Evolutionary conservation across 495 filamentous ascomycete species (phyloP).

Genomic region (Lophiostoma macrostomum): DNA sequence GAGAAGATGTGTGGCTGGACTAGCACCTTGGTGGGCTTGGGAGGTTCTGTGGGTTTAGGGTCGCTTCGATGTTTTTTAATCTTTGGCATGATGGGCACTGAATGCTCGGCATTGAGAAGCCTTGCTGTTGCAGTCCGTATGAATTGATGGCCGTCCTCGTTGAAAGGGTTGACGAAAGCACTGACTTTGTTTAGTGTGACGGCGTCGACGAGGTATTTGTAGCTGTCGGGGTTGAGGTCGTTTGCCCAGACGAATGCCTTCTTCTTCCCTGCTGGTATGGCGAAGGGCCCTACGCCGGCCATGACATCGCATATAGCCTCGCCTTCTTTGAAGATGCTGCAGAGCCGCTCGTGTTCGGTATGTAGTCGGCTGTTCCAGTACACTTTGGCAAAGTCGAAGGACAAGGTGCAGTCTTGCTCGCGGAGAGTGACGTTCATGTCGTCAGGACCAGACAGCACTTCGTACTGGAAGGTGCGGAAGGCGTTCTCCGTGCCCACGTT

Average conservation of each 20-base stretch:
- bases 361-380: slow-evolving; percentile 96
- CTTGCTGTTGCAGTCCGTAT: slow-evolving; percentile 64
- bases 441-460: slow-evolving; percentile 76
- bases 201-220: slow-evolving; percentile 63
- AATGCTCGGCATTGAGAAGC: slow-evolving; percentile 51
- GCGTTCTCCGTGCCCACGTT: slow-evolving; percentile 78
- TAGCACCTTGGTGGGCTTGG: slow-evolving; percentile 28
- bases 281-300: slow-evolving; percentile 96
- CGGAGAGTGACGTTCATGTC: slow-evolving; percentile 75
- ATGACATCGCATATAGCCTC: slow-evolving; percentile 96
- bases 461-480: slow-evolving; percentile 91
- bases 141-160: slow-evolving; percentile 75
- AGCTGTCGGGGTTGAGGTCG: slow-evolving; percentile 91
- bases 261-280: slow-evolving; percentile 84
- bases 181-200: slow-evolving; percentile 76
- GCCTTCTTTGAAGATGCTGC: slow-evolving; percentile 72
- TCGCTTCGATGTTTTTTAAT: slow-evolving; percentile 7
- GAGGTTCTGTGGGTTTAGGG: slow-evolving; percentile 26
- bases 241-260: slow-evolving; percentile 95
- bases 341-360: slow-evolving; percentile 79
- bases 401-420: slow-evolving; percentile 61
- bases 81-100: slow-evolving; percentile 16
- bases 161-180: slow-evolving; percentile 72
- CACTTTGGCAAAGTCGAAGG: slow-evolving; percentile 78
- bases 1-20: slow-evolving; percentile 62